A percentile compares a stretch with the other conserved stretches of the same genome.
Evolutionary conservation across 768 basidiomycete genomes (phyloP).

Genomic region (Agrocybe chaxingu): DNA sequence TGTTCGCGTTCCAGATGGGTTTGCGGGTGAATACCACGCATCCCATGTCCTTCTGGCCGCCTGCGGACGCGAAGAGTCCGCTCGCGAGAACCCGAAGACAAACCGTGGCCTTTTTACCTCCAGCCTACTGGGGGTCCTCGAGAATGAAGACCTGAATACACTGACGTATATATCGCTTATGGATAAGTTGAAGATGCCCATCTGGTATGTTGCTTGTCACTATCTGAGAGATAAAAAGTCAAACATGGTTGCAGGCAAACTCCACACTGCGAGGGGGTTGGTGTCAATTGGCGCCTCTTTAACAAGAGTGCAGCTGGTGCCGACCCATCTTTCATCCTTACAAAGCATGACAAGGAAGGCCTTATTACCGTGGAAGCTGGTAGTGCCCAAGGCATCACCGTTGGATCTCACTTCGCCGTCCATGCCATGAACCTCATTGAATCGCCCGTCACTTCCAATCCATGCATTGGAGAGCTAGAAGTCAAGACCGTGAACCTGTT

Average conservation of each 20-base stretch:
- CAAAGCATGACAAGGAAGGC: conserved; percentile 9
- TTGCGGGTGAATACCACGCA: conserved; percentile 22
- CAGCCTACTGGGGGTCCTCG: conserved; percentile 23
- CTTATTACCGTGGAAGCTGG: conserved; percentile 25
- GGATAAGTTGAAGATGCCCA: conserved; percentile 26
- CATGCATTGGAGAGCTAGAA: conserved; percentile 16
- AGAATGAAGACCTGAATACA: conserved; percentile 14
- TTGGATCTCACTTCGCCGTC: conserved; percentile 21
- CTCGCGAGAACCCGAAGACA: conserved; percentile 24
- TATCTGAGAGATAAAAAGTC: not conserved
- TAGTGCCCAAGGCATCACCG: conserved; percentile 27
- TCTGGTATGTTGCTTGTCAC: conserved; percentile 15
- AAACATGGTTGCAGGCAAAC: conserved; percentile 23
- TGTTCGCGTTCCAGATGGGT: conserved; percentile 5
- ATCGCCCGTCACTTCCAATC: conserved; percentile 16
- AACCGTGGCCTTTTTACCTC: conserved; percentile 29
- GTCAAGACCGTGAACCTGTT: conserved; percentile 19
- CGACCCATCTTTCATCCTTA: conserved; percentile 25
- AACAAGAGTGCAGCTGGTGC: conserved; percentile 23
- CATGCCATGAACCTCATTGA: conserved; percentile 23
- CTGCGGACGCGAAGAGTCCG: conserved; percentile 31
- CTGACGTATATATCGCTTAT: conserved; percentile 31
- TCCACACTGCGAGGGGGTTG: conserved; percentile 31
- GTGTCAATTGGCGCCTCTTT: conserved; percentile 29
- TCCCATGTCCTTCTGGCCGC: conserved; percentile 43